Base-by-base conservation (phyloP, 2,329 filamentous ascomycete species). In the Pseudomassariella vexata region DNA sequence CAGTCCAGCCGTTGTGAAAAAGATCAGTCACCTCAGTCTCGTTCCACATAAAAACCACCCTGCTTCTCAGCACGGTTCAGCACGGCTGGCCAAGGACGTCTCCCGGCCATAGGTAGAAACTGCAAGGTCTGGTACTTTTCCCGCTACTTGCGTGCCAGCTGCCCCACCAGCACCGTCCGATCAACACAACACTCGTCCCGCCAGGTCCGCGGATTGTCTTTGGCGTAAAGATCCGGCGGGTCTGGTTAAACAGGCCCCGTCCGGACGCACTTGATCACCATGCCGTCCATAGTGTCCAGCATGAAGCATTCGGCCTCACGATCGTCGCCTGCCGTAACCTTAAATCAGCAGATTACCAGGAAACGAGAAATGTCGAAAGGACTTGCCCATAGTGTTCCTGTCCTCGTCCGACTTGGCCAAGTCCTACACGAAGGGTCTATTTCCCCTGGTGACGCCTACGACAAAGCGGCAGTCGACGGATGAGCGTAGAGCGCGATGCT, bases 251-350 rank as follows among this genome's bases (percentile, higher is more conserved):
- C 3, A 10, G 12, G 21, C 18, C 30, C 23, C 9, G 14, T 15
- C 9, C 15, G 18, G 24, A 11, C 10, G 24, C 21, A 27, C 30
- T 27, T 12, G 6, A 24, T 33, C 17, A 33, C 17, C 8, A 24
- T 33, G 6, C 30, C 30, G 24, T 33, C 30, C 17, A 9, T 33
- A 11, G 30, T 33, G 10, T 33, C 30, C 9, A 33, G 30, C 30
- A 33, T 27, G 18, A 21, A 33, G 10, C 24, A 27, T 5, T 16
- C 19, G 8, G 23, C 30, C n/a, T 33, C 30, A 6, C 30, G 30
- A 16, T 33, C 30, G n/a, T n/a, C n/a, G n/a, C n/a, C n/a, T n/a
- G n/a, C n/a, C n/a, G n/a, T n/a, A n/a, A n/a, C n/a, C n/a, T n/a
- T n/a, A n/a, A n/a, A n/a, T n/a, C n/a, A n/a, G n/a, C n/a, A n/a